phyloP scores from a whole-genome alignment of 192 early-diverging fungal species.

The Coemansia sp. region DNA sequence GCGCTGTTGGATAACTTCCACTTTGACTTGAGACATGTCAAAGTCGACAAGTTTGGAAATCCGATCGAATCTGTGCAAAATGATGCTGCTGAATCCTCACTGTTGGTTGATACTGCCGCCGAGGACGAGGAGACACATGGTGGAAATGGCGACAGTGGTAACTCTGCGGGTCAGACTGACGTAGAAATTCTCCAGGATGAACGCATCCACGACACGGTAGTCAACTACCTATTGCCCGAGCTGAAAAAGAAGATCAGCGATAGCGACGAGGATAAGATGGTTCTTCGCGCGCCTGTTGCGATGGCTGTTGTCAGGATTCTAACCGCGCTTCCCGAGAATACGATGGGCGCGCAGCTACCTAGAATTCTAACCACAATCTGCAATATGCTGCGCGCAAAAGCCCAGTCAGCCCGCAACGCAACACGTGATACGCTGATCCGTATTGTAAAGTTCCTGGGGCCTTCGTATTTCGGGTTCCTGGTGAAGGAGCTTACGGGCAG shows the following conservation, averaged over 20 bases:
- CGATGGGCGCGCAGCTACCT: conserved; percentile 79
- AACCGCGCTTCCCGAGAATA: conserved; percentile 69
- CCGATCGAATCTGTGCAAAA: conserved; percentile 11
- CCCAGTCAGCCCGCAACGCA: conserved; percentile 80
- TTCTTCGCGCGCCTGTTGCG: conserved; percentile 81
- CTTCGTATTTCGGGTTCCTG: conserved; percentile 83
- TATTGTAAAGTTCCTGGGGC: conserved; percentile 80
- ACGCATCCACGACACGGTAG: conserved; percentile 73
- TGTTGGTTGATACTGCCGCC: conserved; percentile 19
- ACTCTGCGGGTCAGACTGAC: not conserved
- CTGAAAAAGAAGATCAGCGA: conserved; percentile 73
- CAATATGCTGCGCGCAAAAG: conserved; percentile 75
- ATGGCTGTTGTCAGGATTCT: conserved; percentile 84
- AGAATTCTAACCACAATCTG: conserved; percentile 84
- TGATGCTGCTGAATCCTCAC: not conserved
- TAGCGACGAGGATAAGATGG: conserved; percentile 71
- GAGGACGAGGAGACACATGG: not conserved
- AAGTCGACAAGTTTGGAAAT: conserved; percentile 48
- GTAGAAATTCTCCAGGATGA: conserved; percentile 12
- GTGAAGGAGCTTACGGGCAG: conserved; percentile 78
- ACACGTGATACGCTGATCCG: conserved; percentile 85
- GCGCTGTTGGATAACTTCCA: conserved; percentile 88
- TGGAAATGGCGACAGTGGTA: conserved; percentile 2
- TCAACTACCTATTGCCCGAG: conserved; percentile 77
- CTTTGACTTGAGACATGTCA: conserved; percentile 72